Conservation (phyloP, 2,329 filamentous ascomycete genomes). For the Dactylellina sp. region DNA sequence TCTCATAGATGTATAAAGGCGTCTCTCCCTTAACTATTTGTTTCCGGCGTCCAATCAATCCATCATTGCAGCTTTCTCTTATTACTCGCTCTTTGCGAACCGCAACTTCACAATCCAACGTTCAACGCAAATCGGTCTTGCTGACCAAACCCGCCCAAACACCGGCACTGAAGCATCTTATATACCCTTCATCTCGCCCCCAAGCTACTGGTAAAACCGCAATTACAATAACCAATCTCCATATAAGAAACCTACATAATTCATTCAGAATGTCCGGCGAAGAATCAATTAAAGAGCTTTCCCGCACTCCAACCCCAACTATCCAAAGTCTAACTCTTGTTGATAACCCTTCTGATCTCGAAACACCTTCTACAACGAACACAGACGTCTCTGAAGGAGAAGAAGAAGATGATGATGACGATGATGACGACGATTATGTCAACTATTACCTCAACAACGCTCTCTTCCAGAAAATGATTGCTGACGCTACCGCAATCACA, state of each 20-base stretch:
- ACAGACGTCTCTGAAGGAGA: slow-evolving; percentile 17
- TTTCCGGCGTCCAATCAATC: not conserved
- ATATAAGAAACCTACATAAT: slow-evolving; percentile 3
- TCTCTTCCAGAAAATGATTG: slow-evolving; percentile 13
- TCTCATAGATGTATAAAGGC: slow-evolving; percentile 14
- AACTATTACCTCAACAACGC: slow-evolving; percentile 8
- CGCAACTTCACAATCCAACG: slow-evolving; percentile 45
- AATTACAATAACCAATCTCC: not conserved
- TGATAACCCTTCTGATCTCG: slow-evolving; percentile 15
- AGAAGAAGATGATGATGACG: slow-evolving; percentile 9
- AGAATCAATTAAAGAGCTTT: slow-evolving; percentile 17
- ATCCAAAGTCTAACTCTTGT: not conserved
- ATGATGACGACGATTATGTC: not conserved
- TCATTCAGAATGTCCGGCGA: slow-evolving; percentile 28
- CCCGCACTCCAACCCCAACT: slow-evolving; percentile 45
- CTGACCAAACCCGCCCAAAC: not conserved
- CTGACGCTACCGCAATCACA: slow-evolving; percentile 14
- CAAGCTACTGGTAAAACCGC: not conserved
- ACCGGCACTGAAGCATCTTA: not conserved
- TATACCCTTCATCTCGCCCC: not conserved
- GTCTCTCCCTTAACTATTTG: not conserved
- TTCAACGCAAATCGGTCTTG: slow-evolving; percentile 23
- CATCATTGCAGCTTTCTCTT: not conserved
- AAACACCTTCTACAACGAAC: slow-evolving; percentile 24
- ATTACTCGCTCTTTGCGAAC: slow-evolving; percentile 37